Evolutionary conservation across 1,284 basidiomycete species (phyloP).

Genomic region (Trametes sp.): DNA sequence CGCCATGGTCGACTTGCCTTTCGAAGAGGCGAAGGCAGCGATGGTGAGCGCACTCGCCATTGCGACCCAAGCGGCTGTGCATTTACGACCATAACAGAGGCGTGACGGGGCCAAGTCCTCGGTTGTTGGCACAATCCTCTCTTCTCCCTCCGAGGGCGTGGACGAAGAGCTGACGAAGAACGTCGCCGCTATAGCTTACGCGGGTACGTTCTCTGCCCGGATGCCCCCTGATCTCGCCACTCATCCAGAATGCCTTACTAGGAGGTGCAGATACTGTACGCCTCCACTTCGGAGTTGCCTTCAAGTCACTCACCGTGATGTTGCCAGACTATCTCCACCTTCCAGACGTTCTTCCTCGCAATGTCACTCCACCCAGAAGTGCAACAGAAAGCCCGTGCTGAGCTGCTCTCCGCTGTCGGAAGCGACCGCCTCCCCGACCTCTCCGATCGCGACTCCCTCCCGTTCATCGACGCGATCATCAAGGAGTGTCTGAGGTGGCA

Average conservation of each 20-base stretch:
- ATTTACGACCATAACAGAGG: constrained; percentile 11
- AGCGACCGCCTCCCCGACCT: constrained; percentile 26
- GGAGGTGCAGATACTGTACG: constrained; percentile 35
- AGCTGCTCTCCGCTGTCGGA: constrained; percentile 24
- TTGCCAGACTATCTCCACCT: constrained; percentile 26
- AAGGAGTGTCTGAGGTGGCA: constrained; percentile 32
- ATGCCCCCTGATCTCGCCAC: neutral
- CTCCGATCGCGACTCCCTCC: constrained; percentile 20
- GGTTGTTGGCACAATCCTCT: constrained; percentile 21
- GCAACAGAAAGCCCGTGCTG: constrained; percentile 23
- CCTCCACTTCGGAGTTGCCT: neutral
- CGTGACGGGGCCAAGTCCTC: constrained; percentile 13
- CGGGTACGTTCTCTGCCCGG: constrained; percentile 19
- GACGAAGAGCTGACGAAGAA: constrained; percentile 30
- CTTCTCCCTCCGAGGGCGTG: neutral
- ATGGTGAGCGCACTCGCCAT: constrained; percentile 17
- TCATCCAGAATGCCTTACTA: neutral
- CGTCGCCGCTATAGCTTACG: constrained; percentile 32
- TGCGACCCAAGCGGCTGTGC: neutral
- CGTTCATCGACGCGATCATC: constrained; percentile 30
- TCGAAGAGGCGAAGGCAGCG: constrained; percentile 24
- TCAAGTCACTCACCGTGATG: neutral
- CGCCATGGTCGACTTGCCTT: constrained; percentile 30
- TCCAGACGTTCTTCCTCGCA: constrained; percentile 31
- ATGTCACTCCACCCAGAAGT: constrained; percentile 28